Evolutionary conservation across 129 eudicot genomes (phyloP).

Genomic region (Cynara cardunculus): DNA sequence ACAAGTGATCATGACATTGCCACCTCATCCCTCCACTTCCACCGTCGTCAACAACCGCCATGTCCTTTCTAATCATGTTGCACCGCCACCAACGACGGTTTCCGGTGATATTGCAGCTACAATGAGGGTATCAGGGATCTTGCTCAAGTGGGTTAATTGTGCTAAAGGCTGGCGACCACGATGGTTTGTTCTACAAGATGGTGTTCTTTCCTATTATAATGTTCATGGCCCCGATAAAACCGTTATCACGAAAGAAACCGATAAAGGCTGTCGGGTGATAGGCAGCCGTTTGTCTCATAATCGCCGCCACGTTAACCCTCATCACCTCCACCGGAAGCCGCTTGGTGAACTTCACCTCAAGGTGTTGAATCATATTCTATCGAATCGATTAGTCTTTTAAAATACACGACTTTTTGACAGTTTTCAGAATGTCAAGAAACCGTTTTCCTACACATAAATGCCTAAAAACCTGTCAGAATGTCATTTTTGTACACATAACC

Average conservation of each 20-base stretch:
- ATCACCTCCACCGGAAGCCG: slow-evolving; percentile 35
- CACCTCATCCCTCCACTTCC: slow-evolving; percentile 8
- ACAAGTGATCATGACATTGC: slow-evolving; percentile 1
- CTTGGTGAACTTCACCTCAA: slow-evolving; percentile 65
- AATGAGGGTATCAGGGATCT: slow-evolving; percentile 1
- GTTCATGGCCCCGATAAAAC: slow-evolving; percentile 45
- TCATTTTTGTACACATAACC: not conserved
- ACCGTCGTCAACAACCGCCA: slow-evolving; percentile 15
- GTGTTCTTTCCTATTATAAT: slow-evolving; percentile 60
- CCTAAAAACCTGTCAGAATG: not conserved
- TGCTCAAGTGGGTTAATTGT: slow-evolving; percentile 52
- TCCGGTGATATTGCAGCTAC: slow-evolving; percentile 39
- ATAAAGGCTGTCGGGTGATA: slow-evolving; percentile 44
- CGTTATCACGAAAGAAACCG: slow-evolving; percentile 34
- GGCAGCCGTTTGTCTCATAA: slow-evolving; percentile 32
- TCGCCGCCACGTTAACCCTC: not conserved
- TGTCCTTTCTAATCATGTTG: not conserved
- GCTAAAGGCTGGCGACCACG: slow-evolving; percentile 62
- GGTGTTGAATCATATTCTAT: slow-evolving; percentile 22
- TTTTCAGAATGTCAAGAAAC: no score
- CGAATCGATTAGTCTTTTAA: not conserved
- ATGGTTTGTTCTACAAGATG: slow-evolving; percentile 69
- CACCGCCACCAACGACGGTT: slow-evolving; percentile 17
- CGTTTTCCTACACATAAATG: not conserved
- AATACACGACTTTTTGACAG: no score